phyloP scores from a whole-genome alignment of 2,329 filamentous ascomycete genomes.

The Colletotrichum abscissum region DNA sequence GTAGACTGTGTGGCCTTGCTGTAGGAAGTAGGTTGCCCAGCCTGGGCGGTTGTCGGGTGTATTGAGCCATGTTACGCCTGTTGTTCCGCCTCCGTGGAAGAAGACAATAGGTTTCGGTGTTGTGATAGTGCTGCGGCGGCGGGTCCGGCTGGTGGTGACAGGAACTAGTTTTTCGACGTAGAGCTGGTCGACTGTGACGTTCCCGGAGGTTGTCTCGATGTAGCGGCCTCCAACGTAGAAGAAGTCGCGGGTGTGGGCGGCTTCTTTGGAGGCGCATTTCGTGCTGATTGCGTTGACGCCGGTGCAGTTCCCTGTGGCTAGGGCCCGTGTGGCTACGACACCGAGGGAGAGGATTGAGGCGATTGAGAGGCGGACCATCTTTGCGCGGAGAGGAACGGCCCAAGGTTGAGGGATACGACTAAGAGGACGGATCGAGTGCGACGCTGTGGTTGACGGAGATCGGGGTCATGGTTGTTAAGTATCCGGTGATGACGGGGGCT shows the following conservation, averaged over 20 bases:
- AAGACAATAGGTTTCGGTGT: conserved; percentile 24
- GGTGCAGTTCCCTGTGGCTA: conserved; percentile 13
- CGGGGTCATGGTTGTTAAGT: background rate
- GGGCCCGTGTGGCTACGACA: background rate
- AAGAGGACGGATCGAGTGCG: background rate
- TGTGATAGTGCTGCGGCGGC: background rate
- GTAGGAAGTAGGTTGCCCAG: conserved; percentile 58
- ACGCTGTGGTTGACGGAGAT: background rate
- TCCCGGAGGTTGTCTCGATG: conserved; percentile 41
- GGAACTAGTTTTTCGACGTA: conserved; percentile 63
- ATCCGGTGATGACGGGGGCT: background rate
- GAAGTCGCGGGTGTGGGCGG: conserved; percentile 40
- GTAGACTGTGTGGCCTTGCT: conserved; percentile 54
- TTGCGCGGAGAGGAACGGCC: background rate
- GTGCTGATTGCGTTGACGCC: conserved; percentile 33
- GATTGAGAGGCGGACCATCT: conserved; percentile 20
- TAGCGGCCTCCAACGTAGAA: conserved; percentile 53
- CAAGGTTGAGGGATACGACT: background rate
- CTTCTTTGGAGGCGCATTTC: conserved; percentile 32
- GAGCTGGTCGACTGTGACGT: conserved; percentile 56
- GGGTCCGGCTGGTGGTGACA: background rate
- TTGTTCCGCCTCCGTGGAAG: conserved; percentile 31
- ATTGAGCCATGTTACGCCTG: conserved; percentile 47
- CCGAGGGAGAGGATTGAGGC: conserved; percentile 5
- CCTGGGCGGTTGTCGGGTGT: conserved; percentile 59